Evolutionary conservation across 768 basidiomycete species (phyloP).

Genomic region (Collybiopsis luxurians): DNA sequence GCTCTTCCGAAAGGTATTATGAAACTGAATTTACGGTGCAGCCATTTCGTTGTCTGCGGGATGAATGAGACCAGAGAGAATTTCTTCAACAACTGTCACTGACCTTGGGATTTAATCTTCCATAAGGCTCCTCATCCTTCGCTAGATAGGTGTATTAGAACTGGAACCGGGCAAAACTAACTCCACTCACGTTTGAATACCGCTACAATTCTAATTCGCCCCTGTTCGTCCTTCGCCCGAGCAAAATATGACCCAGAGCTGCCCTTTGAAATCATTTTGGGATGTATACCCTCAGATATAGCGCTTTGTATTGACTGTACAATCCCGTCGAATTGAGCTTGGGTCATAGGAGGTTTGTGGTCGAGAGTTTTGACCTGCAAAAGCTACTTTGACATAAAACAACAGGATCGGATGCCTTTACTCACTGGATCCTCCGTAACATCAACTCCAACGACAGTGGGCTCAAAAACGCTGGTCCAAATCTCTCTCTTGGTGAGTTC

Average conservation of each 20-base stretch:
- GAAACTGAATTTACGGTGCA: slow-evolving; percentile 86
- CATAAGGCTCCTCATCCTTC: slow-evolving; percentile 89
- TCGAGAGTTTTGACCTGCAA: slow-evolving; percentile 74
- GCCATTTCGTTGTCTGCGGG: slow-evolving; percentile 80
- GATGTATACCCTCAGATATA: slow-evolving; percentile 77
- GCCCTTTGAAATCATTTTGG: slow-evolving; percentile 88
- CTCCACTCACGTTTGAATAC: slow-evolving; percentile 33
- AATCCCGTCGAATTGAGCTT: slow-evolving; percentile 60
- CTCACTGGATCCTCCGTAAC: slow-evolving; percentile 36
- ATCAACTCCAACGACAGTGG: slow-evolving; percentile 38
- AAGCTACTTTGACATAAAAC: slow-evolving; percentile 1
- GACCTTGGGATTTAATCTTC: slow-evolving; percentile 83
- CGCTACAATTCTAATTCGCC: slow-evolving; percentile 78
- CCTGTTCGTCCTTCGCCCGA: slow-evolving; percentile 68
- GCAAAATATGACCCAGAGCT: slow-evolving; percentile 92
- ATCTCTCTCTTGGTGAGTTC: slow-evolving; percentile 69
- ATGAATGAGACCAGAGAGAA: not conserved
- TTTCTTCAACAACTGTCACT: not conserved
- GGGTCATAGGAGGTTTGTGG: slow-evolving; percentile 73
- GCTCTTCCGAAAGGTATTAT: slow-evolving; percentile 88
- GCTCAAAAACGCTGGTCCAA: slow-evolving; percentile 80
- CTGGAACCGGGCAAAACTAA: not conserved
- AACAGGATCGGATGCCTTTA: slow-evolving; percentile 5
- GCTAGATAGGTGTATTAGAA: slow-evolving; percentile 75
- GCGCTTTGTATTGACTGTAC: slow-evolving; percentile 65